Evolutionary conservation across 139 green algal genomes (phyloP).

Genomic region (Trebouxia sp.): DNA sequence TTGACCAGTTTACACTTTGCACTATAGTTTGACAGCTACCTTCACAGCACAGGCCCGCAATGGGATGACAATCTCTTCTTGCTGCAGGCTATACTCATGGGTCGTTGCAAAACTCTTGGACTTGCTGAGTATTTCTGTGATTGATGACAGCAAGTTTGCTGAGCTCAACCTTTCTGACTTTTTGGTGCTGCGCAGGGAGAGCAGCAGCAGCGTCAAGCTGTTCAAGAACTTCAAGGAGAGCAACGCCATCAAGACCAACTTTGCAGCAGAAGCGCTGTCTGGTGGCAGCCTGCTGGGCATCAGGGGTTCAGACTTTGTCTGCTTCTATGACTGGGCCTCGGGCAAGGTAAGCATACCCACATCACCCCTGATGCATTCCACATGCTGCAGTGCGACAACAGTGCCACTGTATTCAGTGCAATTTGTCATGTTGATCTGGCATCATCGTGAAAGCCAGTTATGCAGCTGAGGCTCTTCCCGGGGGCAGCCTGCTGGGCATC

Average conservation of each 20-base stretch:
- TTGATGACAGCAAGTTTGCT: background rate
- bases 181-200: conserved; percentile 30
- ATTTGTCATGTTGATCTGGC: conserved; percentile 34
- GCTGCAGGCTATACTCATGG: too few relatives aligned
- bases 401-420: too few relatives aligned
- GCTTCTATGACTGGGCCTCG: conserved; percentile 96
- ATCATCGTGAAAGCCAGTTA: conserved; percentile 78
- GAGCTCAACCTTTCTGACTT: background rate
- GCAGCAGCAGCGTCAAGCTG: conserved; percentile 49
- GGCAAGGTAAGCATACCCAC: conserved; percentile 40
- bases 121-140: too few relatives aligned
- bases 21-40: too few relatives aligned
- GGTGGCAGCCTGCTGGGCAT: conserved; percentile 88
- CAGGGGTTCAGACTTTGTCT: conserved; percentile 84
- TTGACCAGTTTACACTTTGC: too few relatives aligned
- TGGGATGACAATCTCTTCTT: too few relatives aligned
- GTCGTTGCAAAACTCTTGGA: too few relatives aligned
- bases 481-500: conserved; percentile 84
- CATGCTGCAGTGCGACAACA: too few relatives aligned
- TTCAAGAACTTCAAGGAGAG: conserved; percentile 86
- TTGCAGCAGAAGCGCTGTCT: conserved; percentile 84
- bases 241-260: conserved; percentile 75
- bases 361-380: too few relatives aligned
- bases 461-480: conserved; percentile 83
- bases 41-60: too few relatives aligned